Evolutionary conservation across 331 rosid species (phyloP).

Genomic region (Saraca asoca): DNA sequence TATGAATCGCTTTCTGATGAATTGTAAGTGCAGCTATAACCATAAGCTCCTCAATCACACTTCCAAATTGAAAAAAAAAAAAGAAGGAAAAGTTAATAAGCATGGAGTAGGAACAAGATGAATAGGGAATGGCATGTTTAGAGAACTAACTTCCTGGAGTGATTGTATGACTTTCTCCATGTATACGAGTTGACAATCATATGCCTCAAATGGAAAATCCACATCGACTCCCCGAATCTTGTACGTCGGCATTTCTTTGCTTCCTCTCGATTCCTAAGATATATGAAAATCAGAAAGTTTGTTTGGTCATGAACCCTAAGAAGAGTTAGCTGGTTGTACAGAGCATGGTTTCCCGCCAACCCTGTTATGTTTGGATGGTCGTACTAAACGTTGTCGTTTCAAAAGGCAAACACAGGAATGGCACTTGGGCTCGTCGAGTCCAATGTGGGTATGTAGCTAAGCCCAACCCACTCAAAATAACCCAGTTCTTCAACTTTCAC

Average conservation of each 20-base stretch:
- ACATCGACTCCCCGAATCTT: conserved; percentile 74
- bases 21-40: not conserved
- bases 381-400: too few relatives aligned
- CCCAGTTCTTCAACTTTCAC: not conserved
- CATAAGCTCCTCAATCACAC: not conserved
- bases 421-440: too few relatives aligned
- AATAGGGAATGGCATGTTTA: not conserved
- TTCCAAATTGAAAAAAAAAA: not conserved
- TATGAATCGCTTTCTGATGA: not conserved
- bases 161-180: conserved; percentile 95
- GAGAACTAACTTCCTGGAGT: conserved; percentile 68
- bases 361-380: too few relatives aligned
- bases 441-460: not conserved
- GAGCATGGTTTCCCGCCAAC: conserved; percentile 65
- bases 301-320: conserved; percentile 51
- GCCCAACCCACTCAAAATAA: not conserved
- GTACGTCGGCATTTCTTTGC: conserved; percentile 73
- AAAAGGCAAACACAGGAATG: too few relatives aligned
- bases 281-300: not conserved
- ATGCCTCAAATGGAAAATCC: conserved; percentile 85
- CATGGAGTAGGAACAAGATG: not conserved
- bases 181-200: conserved; percentile 89
- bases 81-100: too few relatives aligned
- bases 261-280: conserved; percentile 11
- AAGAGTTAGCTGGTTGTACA: not conserved